A percentile compares a stretch with the other conserved stretches of the same genome.
phyloP scores from a whole-genome alignment of 2,329 filamentous ascomycete genomes.

The Ceratocystis smalleyi region DNA sequence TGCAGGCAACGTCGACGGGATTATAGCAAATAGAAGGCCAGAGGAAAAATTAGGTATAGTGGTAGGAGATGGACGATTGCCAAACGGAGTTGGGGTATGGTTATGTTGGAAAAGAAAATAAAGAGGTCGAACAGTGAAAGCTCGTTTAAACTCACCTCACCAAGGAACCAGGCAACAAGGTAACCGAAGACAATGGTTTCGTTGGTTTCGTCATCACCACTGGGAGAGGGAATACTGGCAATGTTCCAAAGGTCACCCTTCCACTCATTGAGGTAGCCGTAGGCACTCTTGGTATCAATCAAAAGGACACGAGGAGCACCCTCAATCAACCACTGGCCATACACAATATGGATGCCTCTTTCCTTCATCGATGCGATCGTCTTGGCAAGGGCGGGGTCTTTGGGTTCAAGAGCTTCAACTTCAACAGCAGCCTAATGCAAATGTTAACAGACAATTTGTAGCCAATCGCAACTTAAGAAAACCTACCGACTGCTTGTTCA shows the following conservation, averaged over 20 bases:
- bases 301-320: constrained; percentile 85
- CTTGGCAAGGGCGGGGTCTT: constrained; percentile 58
- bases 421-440: constrained; percentile 70
- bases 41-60: not conserved
- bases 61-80: not conserved
- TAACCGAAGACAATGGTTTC: constrained; percentile 97
- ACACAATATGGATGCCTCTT: constrained; percentile 75
- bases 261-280: constrained; percentile 87
- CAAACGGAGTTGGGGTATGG: not conserved
- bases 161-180: constrained; percentile 91
- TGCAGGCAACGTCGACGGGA: not conserved
- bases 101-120: not conserved
- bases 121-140: not conserved
- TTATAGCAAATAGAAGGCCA: not conserved
- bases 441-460: constrained; percentile 2
- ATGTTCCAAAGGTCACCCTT: constrained; percentile 90
- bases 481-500: constrained; percentile 76
- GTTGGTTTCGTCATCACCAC: constrained; percentile 85
- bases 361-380: constrained; percentile 90
- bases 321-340: constrained; percentile 95
- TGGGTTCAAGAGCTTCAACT: constrained; percentile 82
- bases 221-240: constrained; percentile 84
- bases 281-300: constrained; percentile 88
- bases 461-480: not conserved
- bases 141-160: constrained; percentile 51